Evolutionary conservation across 305 asterid genomes (phyloP).

Genomic region (Fraxinus angustifolia): DNA sequence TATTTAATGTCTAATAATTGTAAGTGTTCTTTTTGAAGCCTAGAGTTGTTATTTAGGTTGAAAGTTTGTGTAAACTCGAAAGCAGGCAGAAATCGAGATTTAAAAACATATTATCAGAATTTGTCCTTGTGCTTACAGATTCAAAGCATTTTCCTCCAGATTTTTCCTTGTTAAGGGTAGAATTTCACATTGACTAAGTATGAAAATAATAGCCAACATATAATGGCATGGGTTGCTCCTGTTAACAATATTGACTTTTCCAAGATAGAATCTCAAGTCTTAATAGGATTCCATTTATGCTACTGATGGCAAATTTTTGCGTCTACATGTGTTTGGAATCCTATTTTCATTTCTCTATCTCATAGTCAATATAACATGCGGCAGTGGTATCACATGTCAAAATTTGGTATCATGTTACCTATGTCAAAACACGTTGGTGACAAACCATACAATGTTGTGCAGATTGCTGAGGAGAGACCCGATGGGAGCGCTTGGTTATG

Average conservation of each 20-base stretch:
- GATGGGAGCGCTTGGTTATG: constrained; percentile 93
- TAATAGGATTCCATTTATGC: neutral
- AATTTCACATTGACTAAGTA: neutral
- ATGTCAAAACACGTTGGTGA: constrained; percentile 19
- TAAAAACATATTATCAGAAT: neutral
- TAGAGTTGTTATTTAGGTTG: neutral
- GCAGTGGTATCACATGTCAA: neutral
- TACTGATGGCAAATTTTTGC: neutral
- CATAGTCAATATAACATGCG: neutral
- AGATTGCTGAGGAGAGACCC: constrained; percentile 96
- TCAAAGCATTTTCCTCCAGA: neutral
- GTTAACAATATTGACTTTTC: neutral
- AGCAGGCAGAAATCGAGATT: neutral
- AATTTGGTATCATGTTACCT: neutral
- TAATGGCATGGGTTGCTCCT: neutral
- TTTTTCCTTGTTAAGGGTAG: neutral
- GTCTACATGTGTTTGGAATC: neutral
- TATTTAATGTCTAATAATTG: neutral
- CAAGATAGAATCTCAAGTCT: neutral
- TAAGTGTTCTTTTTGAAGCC: neutral
- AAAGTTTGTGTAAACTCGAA: neutral
- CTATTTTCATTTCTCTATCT: neutral
- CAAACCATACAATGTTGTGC: constrained; percentile 27
- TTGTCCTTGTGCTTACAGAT: neutral
- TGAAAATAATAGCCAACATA: neutral